Percentiles rank a stretch among this genome's conserved stretches.
These are phyloP conservation scores for Scortechinia acanthostroma DNA, from an alignment of 2,329 filamentous ascomycete species.

Conservation along the genomic window DNA sequence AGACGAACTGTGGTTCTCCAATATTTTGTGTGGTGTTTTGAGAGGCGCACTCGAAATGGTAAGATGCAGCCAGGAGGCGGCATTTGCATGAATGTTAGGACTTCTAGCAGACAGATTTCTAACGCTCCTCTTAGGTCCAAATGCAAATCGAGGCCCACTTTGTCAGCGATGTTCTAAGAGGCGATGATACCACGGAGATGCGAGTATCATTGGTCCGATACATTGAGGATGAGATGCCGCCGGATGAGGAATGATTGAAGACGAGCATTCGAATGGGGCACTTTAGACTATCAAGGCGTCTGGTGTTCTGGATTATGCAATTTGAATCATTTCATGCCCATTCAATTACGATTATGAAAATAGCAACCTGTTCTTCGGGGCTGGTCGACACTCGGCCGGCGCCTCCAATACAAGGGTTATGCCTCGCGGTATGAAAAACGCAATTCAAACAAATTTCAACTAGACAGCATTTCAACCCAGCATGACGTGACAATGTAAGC, in stretches of 20 bases:
- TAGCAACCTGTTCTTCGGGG: too few species aligned
- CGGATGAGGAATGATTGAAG: constrained; percentile 78
- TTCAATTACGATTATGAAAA: too few species aligned
- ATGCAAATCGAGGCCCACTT: constrained; percentile 98
- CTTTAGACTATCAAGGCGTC: background rate
- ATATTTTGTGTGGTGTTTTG: constrained; percentile 88
- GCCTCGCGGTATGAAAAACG: too few species aligned
- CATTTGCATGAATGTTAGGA: too few species aligned
- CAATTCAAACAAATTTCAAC: too few species aligned
- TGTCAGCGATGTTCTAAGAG: constrained; percentile 83
- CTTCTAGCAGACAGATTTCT: background rate
- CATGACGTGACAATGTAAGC: too few species aligned
- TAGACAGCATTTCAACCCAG: too few species aligned
- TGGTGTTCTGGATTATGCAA: background rate
- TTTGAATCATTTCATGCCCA: too few species aligned
- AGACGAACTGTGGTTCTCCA: constrained; percentile 97
- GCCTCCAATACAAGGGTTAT: too few species aligned
- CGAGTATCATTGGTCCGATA: constrained; percentile 84
- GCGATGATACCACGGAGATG: constrained; percentile 97
- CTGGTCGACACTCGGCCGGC: too few species aligned
- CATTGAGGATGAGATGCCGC: constrained; percentile 94
- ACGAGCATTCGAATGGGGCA: background rate
- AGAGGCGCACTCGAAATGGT: constrained; percentile 94
- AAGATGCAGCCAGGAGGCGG: constrained; percentile 4
- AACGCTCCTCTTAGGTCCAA: constrained; percentile 36